A percentile compares a stretch with the other conserved stretches of the same genome.
phyloP scores from a whole-genome alignment of 1,284 basidiomycete genomes.

The Apiotrichum domesticum region DNA sequence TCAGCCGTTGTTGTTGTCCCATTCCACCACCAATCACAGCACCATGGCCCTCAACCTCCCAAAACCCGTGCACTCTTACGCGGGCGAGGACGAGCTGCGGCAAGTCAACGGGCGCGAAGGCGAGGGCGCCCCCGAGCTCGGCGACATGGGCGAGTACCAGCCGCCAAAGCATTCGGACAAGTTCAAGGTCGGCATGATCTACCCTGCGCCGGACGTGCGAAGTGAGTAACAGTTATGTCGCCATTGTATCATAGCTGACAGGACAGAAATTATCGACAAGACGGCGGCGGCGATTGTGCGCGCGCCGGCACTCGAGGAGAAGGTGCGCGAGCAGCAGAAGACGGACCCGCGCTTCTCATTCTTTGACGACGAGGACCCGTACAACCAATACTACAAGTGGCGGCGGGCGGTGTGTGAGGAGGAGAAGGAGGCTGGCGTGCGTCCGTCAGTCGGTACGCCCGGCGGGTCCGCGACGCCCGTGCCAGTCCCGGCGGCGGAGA shows the following conservation, averaged over 20 bases:
- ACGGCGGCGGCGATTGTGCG: conserved; percentile 91
- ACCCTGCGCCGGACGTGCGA: conserved; percentile 87
- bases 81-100: conserved; percentile 41
- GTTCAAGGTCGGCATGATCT: conserved; percentile 76
- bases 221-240: conserved; percentile 52
- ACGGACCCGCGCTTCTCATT: conserved; percentile 95
- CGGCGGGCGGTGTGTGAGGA: conserved; percentile 62
- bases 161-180: conserved; percentile 51
- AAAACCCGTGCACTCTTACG: conserved; percentile 43
- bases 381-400: conserved; percentile 93
- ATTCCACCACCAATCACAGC: neutral
- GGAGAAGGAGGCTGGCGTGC: conserved; percentile 56
- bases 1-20: neutral
- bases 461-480: conserved; percentile 14
- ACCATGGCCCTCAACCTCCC: conserved; percentile 43
- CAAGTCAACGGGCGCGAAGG: conserved; percentile 17
- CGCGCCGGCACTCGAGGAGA: conserved; percentile 84
- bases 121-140: conserved; percentile 20
- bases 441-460: conserved; percentile 5
- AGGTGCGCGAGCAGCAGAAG: conserved; percentile 89
- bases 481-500: conserved; percentile 37
- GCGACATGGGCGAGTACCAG: conserved; percentile 31
- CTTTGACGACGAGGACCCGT: conserved; percentile 83
- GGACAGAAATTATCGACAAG: conserved; percentile 86
- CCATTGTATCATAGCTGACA: conserved; percentile 6